These are phyloP conservation scores for Stemphylium vesicarium DNA, from an alignment of 2,329 filamentous ascomycete species.

Conservation along the genomic window DNA sequence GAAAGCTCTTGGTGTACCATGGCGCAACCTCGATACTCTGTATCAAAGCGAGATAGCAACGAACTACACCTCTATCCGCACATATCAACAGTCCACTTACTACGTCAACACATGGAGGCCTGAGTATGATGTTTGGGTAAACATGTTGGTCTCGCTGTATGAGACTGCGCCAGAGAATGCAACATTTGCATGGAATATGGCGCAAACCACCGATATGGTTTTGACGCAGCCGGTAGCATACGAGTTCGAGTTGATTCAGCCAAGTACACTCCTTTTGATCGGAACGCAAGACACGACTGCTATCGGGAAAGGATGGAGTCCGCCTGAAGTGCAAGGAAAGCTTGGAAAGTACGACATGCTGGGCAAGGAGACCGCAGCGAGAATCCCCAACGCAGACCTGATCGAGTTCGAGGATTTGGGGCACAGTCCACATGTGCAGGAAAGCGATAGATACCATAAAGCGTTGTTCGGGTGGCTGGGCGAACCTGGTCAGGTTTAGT, in stretches of 20 bases:
- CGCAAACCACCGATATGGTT: slow-evolving; percentile 62
- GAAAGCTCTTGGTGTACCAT: slow-evolving; percentile 42
- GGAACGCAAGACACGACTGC: slow-evolving; percentile 62
- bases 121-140: slow-evolving; percentile 62
- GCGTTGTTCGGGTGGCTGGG: slow-evolving; percentile 56
- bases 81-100: slow-evolving; percentile 38
- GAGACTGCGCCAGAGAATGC: slow-evolving; percentile 47
- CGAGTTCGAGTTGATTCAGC: slow-evolving; percentile 56
- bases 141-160: slow-evolving; percentile 63
- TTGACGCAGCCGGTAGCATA: slow-evolving; percentile 60
- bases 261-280: slow-evolving; percentile 58
- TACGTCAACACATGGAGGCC: slow-evolving; percentile 53
- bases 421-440: slow-evolving; percentile 62
- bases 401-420: slow-evolving; percentile 58
- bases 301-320: slow-evolving; percentile 60
- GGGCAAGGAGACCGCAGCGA: slow-evolving; percentile 53
- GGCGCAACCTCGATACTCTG: slow-evolving; percentile 26
- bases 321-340: slow-evolving; percentile 28
- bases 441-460: slow-evolving; percentile 56
- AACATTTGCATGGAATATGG: slow-evolving; percentile 57
- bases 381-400: slow-evolving; percentile 54
- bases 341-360: slow-evolving; percentile 60
- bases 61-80: slow-evolving; percentile 34
- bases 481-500: background rate
- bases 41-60: slow-evolving; percentile 27